Base-by-base conservation (phyloP, 2,329 filamentous ascomycete genomes). In the Pseudocercospora crystallina region DNA sequence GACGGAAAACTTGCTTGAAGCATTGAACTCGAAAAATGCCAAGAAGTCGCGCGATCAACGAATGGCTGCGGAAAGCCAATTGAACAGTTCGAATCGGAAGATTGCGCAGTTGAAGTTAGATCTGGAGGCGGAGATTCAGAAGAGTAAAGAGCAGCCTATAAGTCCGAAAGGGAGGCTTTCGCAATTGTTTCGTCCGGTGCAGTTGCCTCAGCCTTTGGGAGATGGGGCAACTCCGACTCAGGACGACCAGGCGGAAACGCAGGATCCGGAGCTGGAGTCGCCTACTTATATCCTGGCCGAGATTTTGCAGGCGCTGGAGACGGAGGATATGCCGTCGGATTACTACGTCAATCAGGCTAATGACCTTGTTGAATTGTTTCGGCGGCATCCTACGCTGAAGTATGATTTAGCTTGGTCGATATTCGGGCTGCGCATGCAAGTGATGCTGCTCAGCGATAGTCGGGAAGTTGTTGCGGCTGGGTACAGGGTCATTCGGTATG, bases 361-460 rank as follows among this genome's bases (percentile, higher is more conserved):
- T 67, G 88, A 83, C 58, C 78, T 99, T 8, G 94, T 97, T n/a
- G 89, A 95, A 56, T 78, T 99, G n/a, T 95, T 99, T 73, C 96
- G 92, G 69, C 82, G 90, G 46, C 84, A 97, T 70, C 89, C 90
- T 1, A 92, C 89, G 1, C 79, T 99, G 50, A 99, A 99, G 67
- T 96, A 97, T 69, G 95, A 99, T 70, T 75, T 99, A 42, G 91
- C 90, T 1, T 99, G 94, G 94, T 88, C 90, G 3, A 85, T 95
- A 1, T 99, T 99, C 71, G 94, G 95, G 2, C 73, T 95, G 42
- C 83, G 94, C 37, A 91, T 97, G 76, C 94, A 99, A 71, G 85
- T 89, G 61, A 95, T 99, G 89, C 84, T 99, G 15, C 76, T 99
- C 49, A 96, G 92, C 66, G 92, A 96, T 61, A 96, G 89, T 68